Evolutionary conservation across 768 basidiomycete species (phyloP), one percentile per base, ranked within the genome.

Genomic region (Neoboletus brunneissimus): DNA sequence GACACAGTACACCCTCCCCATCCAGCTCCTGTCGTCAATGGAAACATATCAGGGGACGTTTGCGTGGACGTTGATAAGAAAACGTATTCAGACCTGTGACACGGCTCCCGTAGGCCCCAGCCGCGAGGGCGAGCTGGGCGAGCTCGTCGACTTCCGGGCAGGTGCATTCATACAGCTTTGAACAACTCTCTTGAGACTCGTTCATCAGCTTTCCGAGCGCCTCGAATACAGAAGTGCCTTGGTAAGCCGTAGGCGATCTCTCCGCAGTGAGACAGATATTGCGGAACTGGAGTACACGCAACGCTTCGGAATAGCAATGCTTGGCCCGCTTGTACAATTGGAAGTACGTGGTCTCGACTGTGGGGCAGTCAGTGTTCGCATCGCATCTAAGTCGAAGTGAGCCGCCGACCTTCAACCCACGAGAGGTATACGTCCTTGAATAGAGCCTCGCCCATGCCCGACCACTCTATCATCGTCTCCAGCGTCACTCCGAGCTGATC

Each of bases 1-100:
- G 89, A 91, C 22, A 94, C 87, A 0, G 88, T 89, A 65, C 91
- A 94, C 6, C 93, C 93, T 37, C 94, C 94, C 92, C 92, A 96
- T 4, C 91, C 92, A 0, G 92, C 92, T 29, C 90, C 89, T 89
- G 57, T 5, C 46, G 15, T 27, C 2, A 11, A 55, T 5, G 18
- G 34, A 47, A 45, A 10, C 22, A 3, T 20, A 41, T 56, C 20
- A 47, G 47, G 2, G n/a, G 11, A 11, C 10, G 2, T 43, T 12
- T 25, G 10, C 23, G 4, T 15, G 11, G 4, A 8, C 13, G 4
- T 18, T 13, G 16, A 55, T 4, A 31, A 15, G 11, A 46, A 9
- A 49, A 34, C 8, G 12, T 15, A n/a, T 32, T 15, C 55, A 18
- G 45, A 86, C 91, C 91, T 20, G 94, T 95, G n/a, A 94, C 76